Base-by-base conservation (phyloP, 1,139 yeast genomes). In the Candida sojae region DNA sequence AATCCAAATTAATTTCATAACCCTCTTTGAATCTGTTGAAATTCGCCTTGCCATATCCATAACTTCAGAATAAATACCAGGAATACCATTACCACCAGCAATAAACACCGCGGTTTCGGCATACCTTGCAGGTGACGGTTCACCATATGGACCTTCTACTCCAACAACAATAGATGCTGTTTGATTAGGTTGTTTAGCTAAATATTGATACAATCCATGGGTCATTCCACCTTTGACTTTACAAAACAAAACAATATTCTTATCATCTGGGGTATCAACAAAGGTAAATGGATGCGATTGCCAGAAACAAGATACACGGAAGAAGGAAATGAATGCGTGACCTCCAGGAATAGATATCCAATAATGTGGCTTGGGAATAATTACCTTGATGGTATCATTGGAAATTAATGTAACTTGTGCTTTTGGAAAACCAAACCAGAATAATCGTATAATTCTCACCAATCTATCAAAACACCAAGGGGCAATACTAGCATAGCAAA, bases 341-440 rank as follows among this genome's bases (percentile, higher is more conserved):
- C 80, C 78, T 34, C 83, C 84, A 9, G 81, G 79, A 38, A 64
- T 57, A 1, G 75, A 57, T 12, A 62, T 58, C 80, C 80, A 77
- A 51, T 64, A 58, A 1, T 53, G 56, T n/a, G 80, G 77, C 42
- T 64, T 72, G 3, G 78, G 76, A 2, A 77, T 64, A 2, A 61
- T 56, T 2, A 78, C 67, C 54, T 70, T 69, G 23, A 77, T 61
- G 2, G 78, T 72, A 51, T 75, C 79, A 40, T 66, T 68, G 0
- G 68, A 61, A 34, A 68, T 51, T 33, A 77, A 57, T 26, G 59
- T 52, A 7, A 75, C 64, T 8, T 57, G 54, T 0, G 80, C 73
- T 13, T 55, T 54, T 0, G 77, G 78, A 48, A 64, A 61, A 1
- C 82, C 82, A 54, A 73, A 75, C 6, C 54, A 52, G 3, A 57